Evolutionary conservation across 2,329 filamentous ascomycete species (phyloP), one percentile per base, ranked within the genome.

Genomic region (Colletotrichum eleusines): DNA sequence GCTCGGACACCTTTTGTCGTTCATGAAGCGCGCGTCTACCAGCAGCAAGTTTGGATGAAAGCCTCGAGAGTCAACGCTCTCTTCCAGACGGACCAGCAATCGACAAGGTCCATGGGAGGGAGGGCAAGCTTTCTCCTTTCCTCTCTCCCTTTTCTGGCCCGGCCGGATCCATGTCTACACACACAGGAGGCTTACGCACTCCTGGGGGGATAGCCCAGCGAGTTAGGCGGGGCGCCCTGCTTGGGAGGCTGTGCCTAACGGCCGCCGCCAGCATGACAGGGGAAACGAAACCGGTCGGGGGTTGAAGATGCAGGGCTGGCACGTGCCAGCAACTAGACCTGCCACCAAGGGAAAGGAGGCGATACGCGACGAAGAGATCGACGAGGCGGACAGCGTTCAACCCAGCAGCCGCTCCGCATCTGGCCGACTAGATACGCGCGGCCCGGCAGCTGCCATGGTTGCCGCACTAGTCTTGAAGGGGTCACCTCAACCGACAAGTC

Each of bases 11-110:
- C 7, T 31, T 53, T 31, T 53, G 51, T 33, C 44, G 50, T 71
- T 48, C 44, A 31, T 35, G 12, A 20, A 57, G 40, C 38, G 50
- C 46, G 48, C 16, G 18, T 46, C 18, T 68, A 50, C 64, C 68
- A 63, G n/a, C 48, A 26, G 33, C 28, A 71, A 71, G 35, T 59
- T 71, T 58, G 51, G 68, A 68, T 31, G 64, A 63, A 33, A 59
- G 53, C 64, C 42, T 23, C 46, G 31, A 44, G 44, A 50, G 40
- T 26, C 23, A n/a, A n/a, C n/a, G n/a, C n/a, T 40, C 31, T n/a
- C 20, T 7, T 14, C 31, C 38, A 28, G 14, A 1, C 55, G 23
- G 42, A 3, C 26, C 16, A 9, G 44, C n/a, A 38, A 57, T 12
- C n/a, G 8, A 14, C 40, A 44, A 31, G 23, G 40, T 38, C 57